These are phyloP conservation scores for Nitzschia sp. DNA, from an alignment of 108 stramenopile species.

Conservation along the genomic window DNA sequence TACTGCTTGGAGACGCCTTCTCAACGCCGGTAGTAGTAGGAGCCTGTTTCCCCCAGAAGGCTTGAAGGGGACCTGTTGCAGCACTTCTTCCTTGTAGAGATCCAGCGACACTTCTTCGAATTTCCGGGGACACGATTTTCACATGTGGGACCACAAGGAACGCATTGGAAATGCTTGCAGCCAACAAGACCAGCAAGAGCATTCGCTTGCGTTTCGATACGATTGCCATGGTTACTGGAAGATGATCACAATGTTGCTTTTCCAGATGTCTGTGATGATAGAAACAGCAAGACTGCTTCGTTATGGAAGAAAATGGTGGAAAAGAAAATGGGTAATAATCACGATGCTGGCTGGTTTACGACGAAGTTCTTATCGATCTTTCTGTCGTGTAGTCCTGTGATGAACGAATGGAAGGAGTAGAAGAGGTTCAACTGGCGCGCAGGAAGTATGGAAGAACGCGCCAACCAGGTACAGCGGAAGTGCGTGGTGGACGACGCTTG, in stretches of 20 bases:
- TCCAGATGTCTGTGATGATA: not conserved
- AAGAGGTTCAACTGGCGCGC: too few species aligned
- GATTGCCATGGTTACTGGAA: not conserved
- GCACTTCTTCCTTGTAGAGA: not conserved
- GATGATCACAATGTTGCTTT: not conserved
- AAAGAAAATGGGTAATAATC: too few species aligned
- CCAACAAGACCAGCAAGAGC: not conserved
- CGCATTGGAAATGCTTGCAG: not conserved
- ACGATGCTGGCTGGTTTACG: too few species aligned
- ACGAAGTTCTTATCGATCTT: too few species aligned
- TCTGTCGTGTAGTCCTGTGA: too few species aligned
- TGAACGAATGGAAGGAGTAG: too few species aligned
- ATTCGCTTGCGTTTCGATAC: slow-evolving; percentile 1
- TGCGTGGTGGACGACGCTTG: too few species aligned
- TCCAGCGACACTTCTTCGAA: not conserved
- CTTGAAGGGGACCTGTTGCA: not conserved
- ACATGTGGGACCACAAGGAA: not conserved
- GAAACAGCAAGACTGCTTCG: not conserved
- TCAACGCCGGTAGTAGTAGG: not conserved
- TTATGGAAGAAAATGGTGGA: not conserved
- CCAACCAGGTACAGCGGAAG: too few species aligned
- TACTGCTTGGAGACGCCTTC: not conserved
- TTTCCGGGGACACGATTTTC: not conserved
- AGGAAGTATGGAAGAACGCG: too few species aligned
- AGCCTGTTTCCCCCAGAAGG: not conserved